Evolutionary conservation across 1,284 basidiomycete genomes (phyloP), one percentile per base, ranked within the genome.

Genomic region (Farysia itapuensis): DNA sequence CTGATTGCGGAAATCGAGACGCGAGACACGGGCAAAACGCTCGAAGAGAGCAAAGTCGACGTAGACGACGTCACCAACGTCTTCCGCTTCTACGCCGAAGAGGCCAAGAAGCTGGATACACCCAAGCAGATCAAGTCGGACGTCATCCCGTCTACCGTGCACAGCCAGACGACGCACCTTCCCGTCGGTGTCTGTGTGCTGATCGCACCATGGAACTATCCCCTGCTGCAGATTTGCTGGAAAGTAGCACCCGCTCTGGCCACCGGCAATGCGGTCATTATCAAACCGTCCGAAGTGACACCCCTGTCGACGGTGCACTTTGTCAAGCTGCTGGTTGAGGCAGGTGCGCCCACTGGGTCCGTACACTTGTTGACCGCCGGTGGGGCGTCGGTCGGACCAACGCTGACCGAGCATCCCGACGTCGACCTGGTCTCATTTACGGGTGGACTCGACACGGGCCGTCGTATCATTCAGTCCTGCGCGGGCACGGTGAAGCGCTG

Each of bases 201-300:
- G 22, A 76, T 76, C 34, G 63, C 70, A 26, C 74, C 74, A 1
- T 76, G 74, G 74, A 76, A 76, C 63, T 76, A 70, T 30, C 73
- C 73, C 0, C 48, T 75, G 30, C 52, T 75, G 22, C 74, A 76
- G 34, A 64, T 76, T 32, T 76, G 72, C 57, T 76, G 74, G 74
- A 67, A 77, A 49, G 61, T 77, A 11, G 74, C 73, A 2, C 74
- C 74, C 1, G 74, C 74, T 15, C 59, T 77, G 12, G 74, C 64
- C 0, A 65, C 74, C 5, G 74, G 74, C 25, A 77, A 77, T 33
- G 61, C 54, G 11, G 63, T 69, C 20, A 74, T 77, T 41, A 67
- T 77, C 57, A 77, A 77, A 52, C 74, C 74, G 4, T 73, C 70
- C n/a, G 74, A 77, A 37, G 73, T 77, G 30, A 75, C 74, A 2